Percentiles rank a stretch among this genome's conserved stretches.
phyloP scores from a whole-genome alignment of 139 green algal species.

The Ulvella scutata region DNA sequence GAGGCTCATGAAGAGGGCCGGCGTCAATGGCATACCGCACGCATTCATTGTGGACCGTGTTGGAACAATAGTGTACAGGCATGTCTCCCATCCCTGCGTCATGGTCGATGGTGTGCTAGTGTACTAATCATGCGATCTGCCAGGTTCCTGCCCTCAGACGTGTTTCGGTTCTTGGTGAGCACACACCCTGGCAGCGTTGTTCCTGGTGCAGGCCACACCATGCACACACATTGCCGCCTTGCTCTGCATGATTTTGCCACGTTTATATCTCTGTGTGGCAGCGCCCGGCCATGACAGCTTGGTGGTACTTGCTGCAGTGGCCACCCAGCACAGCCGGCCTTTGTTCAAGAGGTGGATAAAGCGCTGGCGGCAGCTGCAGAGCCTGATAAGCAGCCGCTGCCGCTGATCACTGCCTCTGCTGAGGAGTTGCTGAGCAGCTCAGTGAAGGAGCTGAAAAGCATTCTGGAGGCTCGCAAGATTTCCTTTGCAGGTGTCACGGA shows the following conservation, averaged over 20 bases:
- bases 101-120: too few species aligned
- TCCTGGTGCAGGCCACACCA: too few species aligned
- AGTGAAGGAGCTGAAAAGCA: slow-evolving; percentile 5
- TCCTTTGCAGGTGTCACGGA: slow-evolving; percentile 1
- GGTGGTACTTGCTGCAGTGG: neutral
- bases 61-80: slow-evolving; percentile 6
- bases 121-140: too few species aligned
- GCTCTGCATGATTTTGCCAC: too few species aligned
- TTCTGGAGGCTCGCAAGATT: neutral
- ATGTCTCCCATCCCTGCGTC: too few species aligned
- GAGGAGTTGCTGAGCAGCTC: neutral
- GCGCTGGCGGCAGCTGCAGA: neutral
- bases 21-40: slow-evolving; percentile 3
- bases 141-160: too few species aligned
- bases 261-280: too few species aligned
- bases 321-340: slow-evolving; percentile 1
- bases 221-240: too few species aligned
- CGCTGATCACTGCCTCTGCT: neutral
- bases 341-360: neutral
- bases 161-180: too few species aligned
- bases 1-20: neutral
- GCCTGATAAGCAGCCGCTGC: neutral
- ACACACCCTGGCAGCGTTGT: too few species aligned
- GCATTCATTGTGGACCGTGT: slow-evolving; percentile 3
- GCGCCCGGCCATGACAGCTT: too few species aligned